A percentile compares a stretch with the other conserved stretches of the same genome.
Evolutionary conservation across 1,284 basidiomycete genomes (phyloP).

Genomic region (Ustilago lituana): DNA sequence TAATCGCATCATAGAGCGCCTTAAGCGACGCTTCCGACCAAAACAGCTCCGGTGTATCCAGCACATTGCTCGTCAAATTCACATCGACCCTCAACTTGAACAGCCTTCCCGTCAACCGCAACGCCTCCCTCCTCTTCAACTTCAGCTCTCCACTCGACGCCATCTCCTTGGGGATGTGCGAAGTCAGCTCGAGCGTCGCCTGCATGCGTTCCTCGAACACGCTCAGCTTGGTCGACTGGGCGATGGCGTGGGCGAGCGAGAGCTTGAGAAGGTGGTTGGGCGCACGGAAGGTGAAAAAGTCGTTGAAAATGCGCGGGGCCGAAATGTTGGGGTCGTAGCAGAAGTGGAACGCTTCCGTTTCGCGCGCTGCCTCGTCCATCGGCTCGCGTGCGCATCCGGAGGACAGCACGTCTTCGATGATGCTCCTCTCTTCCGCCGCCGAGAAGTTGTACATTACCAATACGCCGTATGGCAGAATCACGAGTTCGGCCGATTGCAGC

Average conservation of each 20-base stretch:
- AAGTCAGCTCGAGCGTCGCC: conserved; percentile 80
- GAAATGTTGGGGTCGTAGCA: conserved; percentile 82
- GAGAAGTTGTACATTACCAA: conserved; percentile 67
- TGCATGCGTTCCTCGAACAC: conserved; percentile 86
- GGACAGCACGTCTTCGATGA: conserved; percentile 62
- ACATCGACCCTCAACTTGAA: conserved; percentile 91
- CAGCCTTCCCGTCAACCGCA: conserved; percentile 84
- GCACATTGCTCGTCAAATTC: conserved; percentile 90
- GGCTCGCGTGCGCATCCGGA: conserved; percentile 59
- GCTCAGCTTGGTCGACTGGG: conserved; percentile 90
- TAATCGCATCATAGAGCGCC: conserved; percentile 88
- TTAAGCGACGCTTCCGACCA: conserved; percentile 92
- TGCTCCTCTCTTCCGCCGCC: conserved; percentile 58
- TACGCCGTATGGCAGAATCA: conserved; percentile 66
- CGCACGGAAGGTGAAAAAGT: conserved; percentile 77
- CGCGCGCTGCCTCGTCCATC: conserved; percentile 53
- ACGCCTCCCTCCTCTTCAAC: conserved; percentile 81
- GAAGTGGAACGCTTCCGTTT: conserved; percentile 62
- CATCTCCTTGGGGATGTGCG: conserved; percentile 85
- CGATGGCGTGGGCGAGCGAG: conserved; percentile 91
- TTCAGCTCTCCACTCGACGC: conserved; percentile 81
- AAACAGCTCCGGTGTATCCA: conserved; percentile 90
- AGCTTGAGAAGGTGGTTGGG: conserved; percentile 78
- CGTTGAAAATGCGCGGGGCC: conserved; percentile 79
- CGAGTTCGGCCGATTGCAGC: conserved; percentile 62